phyloP scores from a whole-genome alignment of 345 rosid species.

The Hibiscus syriacus region DNA sequence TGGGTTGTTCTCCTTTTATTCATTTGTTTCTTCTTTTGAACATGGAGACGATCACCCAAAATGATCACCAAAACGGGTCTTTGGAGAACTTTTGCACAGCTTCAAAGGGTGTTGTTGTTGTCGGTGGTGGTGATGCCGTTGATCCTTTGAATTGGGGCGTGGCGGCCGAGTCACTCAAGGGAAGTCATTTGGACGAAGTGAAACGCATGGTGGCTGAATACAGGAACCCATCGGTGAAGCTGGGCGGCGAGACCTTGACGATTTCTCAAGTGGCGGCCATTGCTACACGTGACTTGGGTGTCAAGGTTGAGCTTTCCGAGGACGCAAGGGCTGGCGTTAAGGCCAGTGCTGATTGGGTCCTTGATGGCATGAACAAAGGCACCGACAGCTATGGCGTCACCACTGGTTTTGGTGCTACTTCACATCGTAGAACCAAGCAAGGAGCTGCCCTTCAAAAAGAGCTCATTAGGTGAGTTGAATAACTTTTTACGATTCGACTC shows the following conservation, averaged over 20 bases:
- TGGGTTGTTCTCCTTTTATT: neutral
- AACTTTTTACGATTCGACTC: too few relatives aligned
- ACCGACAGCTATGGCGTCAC: slow-evolving; percentile 77
- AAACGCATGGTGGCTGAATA: slow-evolving; percentile 66
- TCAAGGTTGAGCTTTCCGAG: slow-evolving; percentile 53
- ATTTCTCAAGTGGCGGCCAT: slow-evolving; percentile 74
- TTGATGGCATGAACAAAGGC: slow-evolving; percentile 68
- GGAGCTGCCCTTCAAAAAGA: slow-evolving; percentile 70
- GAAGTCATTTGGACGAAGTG: slow-evolving; percentile 89
- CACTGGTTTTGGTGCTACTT: slow-evolving; percentile 74
- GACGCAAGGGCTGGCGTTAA: slow-evolving; percentile 52
- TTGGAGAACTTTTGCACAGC: slow-evolving; percentile 18
- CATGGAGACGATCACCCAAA: slow-evolving; percentile 13
- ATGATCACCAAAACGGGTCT: neutral
- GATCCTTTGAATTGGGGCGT: slow-evolving; percentile 79
- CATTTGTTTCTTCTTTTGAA: neutral
- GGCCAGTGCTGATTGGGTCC: slow-evolving; percentile 77
- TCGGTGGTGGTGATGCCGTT: neutral
- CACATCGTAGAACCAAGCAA: slow-evolving; percentile 63
- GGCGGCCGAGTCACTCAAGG: slow-evolving; percentile 57
- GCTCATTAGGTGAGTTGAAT: slow-evolving; percentile 51
- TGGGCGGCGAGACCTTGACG: slow-evolving; percentile 80
- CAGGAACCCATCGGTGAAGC: slow-evolving; percentile 47
- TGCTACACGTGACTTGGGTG: slow-evolving; percentile 12
- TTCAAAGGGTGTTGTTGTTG: neutral